Conservation (phyloP, 176 grass and related monocot genomes). For the Elymus sibiricus region DNA sequence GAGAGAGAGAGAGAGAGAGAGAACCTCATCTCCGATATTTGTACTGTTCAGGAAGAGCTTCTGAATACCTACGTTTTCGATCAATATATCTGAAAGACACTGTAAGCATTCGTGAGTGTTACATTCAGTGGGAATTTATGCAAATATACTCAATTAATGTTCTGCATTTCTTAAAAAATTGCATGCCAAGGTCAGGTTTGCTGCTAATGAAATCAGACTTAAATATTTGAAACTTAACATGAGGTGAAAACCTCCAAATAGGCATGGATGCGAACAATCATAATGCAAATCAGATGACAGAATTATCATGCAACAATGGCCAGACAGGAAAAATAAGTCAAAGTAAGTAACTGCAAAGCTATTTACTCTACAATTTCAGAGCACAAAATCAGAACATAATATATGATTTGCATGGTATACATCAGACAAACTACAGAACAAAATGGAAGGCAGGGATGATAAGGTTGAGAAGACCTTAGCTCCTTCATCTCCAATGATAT, state of each 20-base stretch:
- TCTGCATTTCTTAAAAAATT: neutral
- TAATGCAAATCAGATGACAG: neutral
- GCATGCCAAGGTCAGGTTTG: neutral
- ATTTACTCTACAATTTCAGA: neutral
- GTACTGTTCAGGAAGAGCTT: conserved; percentile 90
- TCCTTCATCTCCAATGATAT: conserved; percentile 96
- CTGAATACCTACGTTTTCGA: conserved; percentile 80
- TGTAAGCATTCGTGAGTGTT: conserved; percentile 74
- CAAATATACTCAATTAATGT: conserved; percentile 13
- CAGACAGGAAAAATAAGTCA: conserved; percentile 10
- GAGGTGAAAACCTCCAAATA: neutral
- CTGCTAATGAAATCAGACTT: conserved; percentile 6
- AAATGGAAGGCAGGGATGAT: conserved; percentile 11
- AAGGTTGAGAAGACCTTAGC: conserved; percentile 81
- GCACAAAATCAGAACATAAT: neutral
- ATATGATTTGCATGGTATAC: neutral
- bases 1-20: neutral
- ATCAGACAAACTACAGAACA: conserved; percentile 8
- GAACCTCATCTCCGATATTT: conserved; percentile 91
- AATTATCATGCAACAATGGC: neutral
- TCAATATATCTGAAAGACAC: conserved; percentile 98
- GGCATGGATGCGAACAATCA: conserved; percentile 4
- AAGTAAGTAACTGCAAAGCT: neutral
- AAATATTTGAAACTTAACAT: conserved; percentile 1
- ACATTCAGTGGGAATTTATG: conserved; percentile 37